Percentiles rank a stretch among this genome's conserved stretches.
Conservation (phyloP, 2,329 filamentous ascomycete species). For the Teratosphaeria viscida region DNA sequence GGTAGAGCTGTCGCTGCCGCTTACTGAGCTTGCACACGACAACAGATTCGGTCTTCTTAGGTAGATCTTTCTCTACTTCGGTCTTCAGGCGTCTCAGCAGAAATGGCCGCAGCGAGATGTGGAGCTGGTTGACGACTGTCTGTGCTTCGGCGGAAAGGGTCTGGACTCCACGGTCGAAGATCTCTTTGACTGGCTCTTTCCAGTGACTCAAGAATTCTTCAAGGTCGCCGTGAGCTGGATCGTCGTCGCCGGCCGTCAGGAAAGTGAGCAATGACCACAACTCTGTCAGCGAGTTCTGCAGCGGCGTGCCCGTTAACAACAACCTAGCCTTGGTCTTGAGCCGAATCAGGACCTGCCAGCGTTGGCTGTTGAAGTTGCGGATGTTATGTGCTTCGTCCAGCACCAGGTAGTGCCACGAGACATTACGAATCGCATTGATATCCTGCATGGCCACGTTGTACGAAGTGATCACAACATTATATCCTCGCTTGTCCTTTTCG, state of each 20-base stretch:
- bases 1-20: slow-evolving; percentile 87
- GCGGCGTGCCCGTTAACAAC: slow-evolving; percentile 81
- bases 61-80: slow-evolving; percentile 98
- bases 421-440: slow-evolving; percentile 82
- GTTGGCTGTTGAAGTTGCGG: slow-evolving; percentile 96
- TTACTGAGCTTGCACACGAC: slow-evolving; percentile 93
- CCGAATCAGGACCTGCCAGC: slow-evolving; percentile 89
- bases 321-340: slow-evolving; percentile 85
- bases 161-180: slow-evolving; percentile 85
- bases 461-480: slow-evolving; percentile 96
- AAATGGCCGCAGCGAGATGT: slow-evolving; percentile 87
- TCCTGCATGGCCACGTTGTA: slow-evolving; percentile 95
- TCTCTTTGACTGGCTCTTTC: slow-evolving; percentile 88
- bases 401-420: slow-evolving; percentile 96
- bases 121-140: slow-evolving; percentile 82
- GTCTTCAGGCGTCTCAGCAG: slow-evolving; percentile 83
- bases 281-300: slow-evolving; percentile 95
- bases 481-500: slow-evolving; percentile 88
- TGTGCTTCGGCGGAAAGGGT: slow-evolving; percentile 91
- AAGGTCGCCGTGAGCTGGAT: slow-evolving; percentile 77
- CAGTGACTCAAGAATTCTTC: slow-evolving; percentile 96
- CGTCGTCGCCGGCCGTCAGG: slow-evolving; percentile 78
- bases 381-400: slow-evolving; percentile 98
- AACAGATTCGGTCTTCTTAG: slow-evolving; percentile 93
- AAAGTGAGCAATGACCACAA: slow-evolving; percentile 97